Conservation (phyloP, 495 filamentous ascomycete species). For the Penicillium lagena region DNA sequence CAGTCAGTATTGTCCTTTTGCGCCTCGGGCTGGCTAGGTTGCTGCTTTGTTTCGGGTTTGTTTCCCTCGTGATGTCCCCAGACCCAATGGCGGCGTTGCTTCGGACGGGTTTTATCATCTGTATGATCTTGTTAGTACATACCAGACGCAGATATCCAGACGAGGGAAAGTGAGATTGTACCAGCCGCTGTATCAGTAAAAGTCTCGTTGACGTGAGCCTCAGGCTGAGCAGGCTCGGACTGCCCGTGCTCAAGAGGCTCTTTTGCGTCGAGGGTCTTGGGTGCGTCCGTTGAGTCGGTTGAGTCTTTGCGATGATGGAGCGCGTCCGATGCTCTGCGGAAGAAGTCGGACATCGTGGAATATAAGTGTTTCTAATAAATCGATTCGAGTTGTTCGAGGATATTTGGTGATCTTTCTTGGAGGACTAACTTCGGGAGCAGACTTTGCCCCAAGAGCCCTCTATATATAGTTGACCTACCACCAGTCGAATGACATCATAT, state of each 20-base stretch:
- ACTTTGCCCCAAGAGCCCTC: background rate
- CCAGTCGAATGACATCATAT: background rate
- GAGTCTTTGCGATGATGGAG: constrained; percentile 5
- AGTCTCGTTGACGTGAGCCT: constrained; percentile 1
- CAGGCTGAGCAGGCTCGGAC: constrained; percentile 2
- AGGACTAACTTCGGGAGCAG: no score
- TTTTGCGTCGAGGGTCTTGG: background rate
- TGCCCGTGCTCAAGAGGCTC: background rate
- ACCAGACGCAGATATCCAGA: background rate
- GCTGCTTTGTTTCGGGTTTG: background rate
- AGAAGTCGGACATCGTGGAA: constrained; percentile 1
- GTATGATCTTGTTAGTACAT: background rate
- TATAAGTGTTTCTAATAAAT: background rate
- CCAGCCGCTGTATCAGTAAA: constrained; percentile 1
- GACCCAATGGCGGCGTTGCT: constrained; percentile 3
- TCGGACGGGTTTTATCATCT: background rate
- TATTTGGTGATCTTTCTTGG: background rate
- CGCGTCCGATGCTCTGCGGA: constrained; percentile 8
- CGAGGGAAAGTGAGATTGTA: background rate
- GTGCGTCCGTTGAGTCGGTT: constrained; percentile 3
- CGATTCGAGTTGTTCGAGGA: background rate
- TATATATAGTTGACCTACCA: background rate
- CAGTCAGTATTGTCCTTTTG: constrained; percentile 3
- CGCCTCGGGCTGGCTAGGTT: background rate
- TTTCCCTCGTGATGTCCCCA: constrained; percentile 4